These are phyloP conservation scores for Trichoderma atrobrunneum DNA, from an alignment of 2,329 filamentous ascomycete species.

Conservation along the genomic window DNA sequence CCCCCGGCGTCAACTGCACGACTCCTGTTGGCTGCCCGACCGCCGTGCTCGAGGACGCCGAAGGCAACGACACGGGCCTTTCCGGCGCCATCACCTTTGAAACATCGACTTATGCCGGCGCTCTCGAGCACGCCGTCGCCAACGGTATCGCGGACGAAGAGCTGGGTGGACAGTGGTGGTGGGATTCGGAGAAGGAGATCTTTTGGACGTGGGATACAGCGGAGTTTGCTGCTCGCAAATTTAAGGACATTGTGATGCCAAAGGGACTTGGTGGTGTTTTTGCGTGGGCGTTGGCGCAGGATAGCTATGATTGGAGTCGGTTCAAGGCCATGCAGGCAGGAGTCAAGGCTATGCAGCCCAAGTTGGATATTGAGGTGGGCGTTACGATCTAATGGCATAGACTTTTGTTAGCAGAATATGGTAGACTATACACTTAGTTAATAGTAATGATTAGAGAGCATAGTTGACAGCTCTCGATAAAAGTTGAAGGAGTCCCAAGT, in stretches of 20 bases:
- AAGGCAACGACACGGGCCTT: conserved; percentile 57
- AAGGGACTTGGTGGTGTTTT: conserved; percentile 49
- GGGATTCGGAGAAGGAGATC: conserved; percentile 42
- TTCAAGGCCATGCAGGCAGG: conserved; percentile 41
- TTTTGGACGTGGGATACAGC: conserved; percentile 58
- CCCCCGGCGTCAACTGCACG: conserved; percentile 44
- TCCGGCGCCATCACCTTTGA: conserved; percentile 43
- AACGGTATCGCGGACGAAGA: conserved; percentile 43
- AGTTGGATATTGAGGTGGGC: neutral
- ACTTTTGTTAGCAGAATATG: neutral
- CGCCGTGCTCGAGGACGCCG: conserved; percentile 55
- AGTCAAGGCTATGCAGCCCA: neutral
- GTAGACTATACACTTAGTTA: neutral
- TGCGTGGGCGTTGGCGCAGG: conserved; percentile 53
- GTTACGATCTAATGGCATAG: neutral
- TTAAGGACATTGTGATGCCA: conserved; percentile 41
- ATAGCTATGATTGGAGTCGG: conserved; percentile 43
- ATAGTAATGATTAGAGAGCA: neutral
- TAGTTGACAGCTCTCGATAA: neutral
- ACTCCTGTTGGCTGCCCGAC: conserved; percentile 58
- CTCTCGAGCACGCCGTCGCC: conserved; percentile 43
- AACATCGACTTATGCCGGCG: conserved; percentile 28
- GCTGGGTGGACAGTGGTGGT: conserved; percentile 55
- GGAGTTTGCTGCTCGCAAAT: conserved; percentile 47
- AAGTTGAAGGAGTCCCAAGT: neutral